Conservation (phyloP, 192 early-diverging fungal species). For the Entomortierella parvispora region DNA sequence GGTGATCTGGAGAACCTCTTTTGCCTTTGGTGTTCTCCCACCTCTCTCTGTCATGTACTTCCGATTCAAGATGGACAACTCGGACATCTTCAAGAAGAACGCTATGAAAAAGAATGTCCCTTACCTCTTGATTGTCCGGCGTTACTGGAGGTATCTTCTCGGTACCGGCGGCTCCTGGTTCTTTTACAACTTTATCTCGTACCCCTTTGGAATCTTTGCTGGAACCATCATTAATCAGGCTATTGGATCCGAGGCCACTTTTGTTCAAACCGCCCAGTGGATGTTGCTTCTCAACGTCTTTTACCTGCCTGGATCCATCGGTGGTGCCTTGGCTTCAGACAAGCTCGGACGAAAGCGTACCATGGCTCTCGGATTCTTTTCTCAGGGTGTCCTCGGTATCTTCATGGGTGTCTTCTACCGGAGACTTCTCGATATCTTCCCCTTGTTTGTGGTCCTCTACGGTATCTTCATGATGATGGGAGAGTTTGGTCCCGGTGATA, state of each 20-base stretch:
- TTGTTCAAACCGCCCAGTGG: slow-evolving; percentile 56
- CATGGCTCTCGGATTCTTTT: slow-evolving; percentile 60
- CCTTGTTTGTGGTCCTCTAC: slow-evolving; percentile 61
- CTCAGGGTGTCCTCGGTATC: slow-evolving; percentile 56
- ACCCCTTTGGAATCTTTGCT: slow-evolving; percentile 19
- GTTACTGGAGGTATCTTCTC: slow-evolving; percentile 59
- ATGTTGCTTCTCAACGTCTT: slow-evolving; percentile 59
- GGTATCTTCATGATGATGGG: slow-evolving; percentile 60
- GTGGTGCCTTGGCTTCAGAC: slow-evolving; percentile 57
- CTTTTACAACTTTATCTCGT: slow-evolving; percentile 15
- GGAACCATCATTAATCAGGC: slow-evolving; percentile 13
- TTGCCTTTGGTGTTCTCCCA: slow-evolving; percentile 57
- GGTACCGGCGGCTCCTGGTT: slow-evolving; percentile 35
- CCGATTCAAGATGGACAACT: slow-evolving; percentile 63
- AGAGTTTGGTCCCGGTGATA: slow-evolving; percentile 58
- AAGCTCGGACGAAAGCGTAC: slow-evolving; percentile 60
- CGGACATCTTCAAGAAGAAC: slow-evolving; percentile 51
- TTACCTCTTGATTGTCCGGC: slow-evolving; percentile 55
- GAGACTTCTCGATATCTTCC: slow-evolving; percentile 37
- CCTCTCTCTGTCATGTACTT: slow-evolving; percentile 55
- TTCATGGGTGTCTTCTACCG: slow-evolving; percentile 56
- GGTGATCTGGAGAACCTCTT: slow-evolving; percentile 59
- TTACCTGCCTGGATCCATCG: slow-evolving; percentile 60
- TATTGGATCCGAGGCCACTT: slow-evolving; percentile 11
- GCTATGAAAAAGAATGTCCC: slow-evolving; percentile 57